Conservation (phyloP, 208 protist genomes). For the Leptomonas seymouri region DNA sequence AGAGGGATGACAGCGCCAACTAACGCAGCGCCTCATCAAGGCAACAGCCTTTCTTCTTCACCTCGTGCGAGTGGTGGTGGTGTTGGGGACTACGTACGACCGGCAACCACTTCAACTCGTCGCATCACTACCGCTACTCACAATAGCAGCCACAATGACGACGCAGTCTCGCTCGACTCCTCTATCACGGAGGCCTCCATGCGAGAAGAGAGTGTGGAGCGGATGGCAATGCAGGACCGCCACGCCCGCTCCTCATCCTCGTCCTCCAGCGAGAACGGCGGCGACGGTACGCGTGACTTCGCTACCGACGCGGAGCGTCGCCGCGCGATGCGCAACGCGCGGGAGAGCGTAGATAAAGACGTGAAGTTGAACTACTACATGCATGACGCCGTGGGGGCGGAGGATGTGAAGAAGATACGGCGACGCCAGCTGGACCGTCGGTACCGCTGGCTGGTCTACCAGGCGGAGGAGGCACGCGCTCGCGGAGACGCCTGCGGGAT, state of each 20-base stretch:
- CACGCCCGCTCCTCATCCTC: not conserved
- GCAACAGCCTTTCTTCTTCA: not conserved
- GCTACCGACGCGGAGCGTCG: constrained; percentile 37
- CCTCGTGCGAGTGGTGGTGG: not conserved
- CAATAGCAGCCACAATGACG: not conserved
- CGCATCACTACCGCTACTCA: not conserved
- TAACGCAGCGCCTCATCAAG: not conserved
- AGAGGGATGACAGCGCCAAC: not conserved
- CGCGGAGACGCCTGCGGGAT: constrained; percentile 15
- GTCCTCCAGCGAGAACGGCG: constrained; percentile 26
- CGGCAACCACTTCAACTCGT: not conserved
- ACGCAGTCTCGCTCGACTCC: constrained; percentile 51
- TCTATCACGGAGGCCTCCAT: constrained; percentile 70
- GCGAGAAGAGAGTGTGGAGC: constrained; percentile 54
- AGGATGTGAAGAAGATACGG: constrained; percentile 17
- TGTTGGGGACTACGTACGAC: not conserved
- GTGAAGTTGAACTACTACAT: constrained; percentile 81
- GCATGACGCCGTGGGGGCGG: constrained; percentile 37
- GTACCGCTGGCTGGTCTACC: constrained; percentile 34
- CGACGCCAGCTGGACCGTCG: constrained; percentile 38
- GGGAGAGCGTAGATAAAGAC: constrained; percentile 53
- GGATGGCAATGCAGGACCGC: constrained; percentile 31
- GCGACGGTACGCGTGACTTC: constrained; percentile 28
- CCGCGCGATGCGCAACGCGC: constrained; percentile 44
- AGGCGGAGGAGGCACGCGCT: constrained; percentile 25